Percentiles rank a stretch among this genome's conserved stretches.
Evolutionary conservation across 176 grass and related monocot species (phyloP).

Genomic region (Zizania latifolia): DNA sequence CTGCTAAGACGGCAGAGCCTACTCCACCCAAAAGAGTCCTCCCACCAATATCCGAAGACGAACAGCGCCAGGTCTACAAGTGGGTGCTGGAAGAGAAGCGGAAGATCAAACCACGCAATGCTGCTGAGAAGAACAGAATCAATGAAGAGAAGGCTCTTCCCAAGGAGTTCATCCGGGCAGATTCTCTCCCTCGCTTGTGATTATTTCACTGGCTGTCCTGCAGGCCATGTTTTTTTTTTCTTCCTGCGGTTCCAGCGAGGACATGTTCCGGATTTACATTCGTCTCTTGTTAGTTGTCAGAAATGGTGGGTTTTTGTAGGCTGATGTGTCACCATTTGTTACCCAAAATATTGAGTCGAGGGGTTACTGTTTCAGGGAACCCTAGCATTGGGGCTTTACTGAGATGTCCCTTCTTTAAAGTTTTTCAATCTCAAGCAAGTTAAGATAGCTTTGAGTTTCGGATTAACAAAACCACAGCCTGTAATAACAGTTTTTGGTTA

Average conservation of each 20-base stretch:
- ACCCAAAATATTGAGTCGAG: not conserved
- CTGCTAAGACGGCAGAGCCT: slow-evolving; percentile 31
- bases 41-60: slow-evolving; percentile 57
- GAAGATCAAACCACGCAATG: slow-evolving; percentile 53
- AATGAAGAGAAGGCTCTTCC: slow-evolving; percentile 86
- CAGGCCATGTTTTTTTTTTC: not conserved
- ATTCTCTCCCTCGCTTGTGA: slow-evolving; percentile 54
- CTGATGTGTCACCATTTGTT: not conserved
- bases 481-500: no score
- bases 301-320: not conserved
- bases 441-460: no score
- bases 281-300: slow-evolving; percentile 10
- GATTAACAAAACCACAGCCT: no score
- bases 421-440: no score
- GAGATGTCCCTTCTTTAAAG: no score
- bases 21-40: slow-evolving; percentile 34
- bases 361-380: not conserved
- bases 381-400: not conserved
- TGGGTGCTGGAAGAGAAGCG: slow-evolving; percentile 94
- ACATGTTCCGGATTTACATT: not conserved
- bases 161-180: slow-evolving; percentile 62
- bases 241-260: not conserved
- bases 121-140: slow-evolving; percentile 65
- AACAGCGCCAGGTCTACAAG: slow-evolving; percentile 64
- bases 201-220: slow-evolving; percentile 10